Percentiles rank a stretch among this genome's conserved stretches.
Conservation (phyloP, 805 yeast genomes). For the Nakazawaea holstii region DNA sequence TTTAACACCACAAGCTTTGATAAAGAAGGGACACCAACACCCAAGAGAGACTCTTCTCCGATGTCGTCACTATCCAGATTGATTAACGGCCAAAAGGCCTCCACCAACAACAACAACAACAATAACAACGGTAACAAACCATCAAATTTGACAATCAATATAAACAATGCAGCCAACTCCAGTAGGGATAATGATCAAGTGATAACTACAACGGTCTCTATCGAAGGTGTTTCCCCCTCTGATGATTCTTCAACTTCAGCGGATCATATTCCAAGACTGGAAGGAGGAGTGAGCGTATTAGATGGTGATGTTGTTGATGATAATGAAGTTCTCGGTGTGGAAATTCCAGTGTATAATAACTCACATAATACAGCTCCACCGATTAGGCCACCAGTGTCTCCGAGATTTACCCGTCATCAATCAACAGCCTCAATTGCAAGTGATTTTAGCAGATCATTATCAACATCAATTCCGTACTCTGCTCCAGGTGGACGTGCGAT, state of each 20-base stretch:
- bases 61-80: constrained; percentile 29
- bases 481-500: constrained; percentile 57
- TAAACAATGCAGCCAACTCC: background rate
- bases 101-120: too few species aligned
- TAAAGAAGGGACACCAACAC: background rate
- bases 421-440: constrained; percentile 13
- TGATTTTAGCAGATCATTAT: constrained; percentile 35
- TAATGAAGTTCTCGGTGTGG: constrained; percentile 12
- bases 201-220: constrained; percentile 28
- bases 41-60: constrained; percentile 2
- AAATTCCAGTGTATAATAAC: constrained; percentile 2
- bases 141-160: constrained; percentile 16
- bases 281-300: background rate
- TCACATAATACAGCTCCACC: constrained; percentile 7
- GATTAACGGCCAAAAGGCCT: constrained; percentile 19
- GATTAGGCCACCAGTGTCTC: constrained; percentile 11
- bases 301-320: constrained; percentile 12
- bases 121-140: constrained; percentile 13
- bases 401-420: constrained; percentile 11
- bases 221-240: constrained; percentile 28
- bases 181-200: constrained; percentile 12
- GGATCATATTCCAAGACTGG: background rate
- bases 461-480: constrained; percentile 62
- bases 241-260: constrained; percentile 11
- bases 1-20: background rate